Percentiles rank a stretch among this genome's conserved stretches.
Conservation (phyloP, 495 filamentous ascomycete species). For the Rhypophila decipiens region DNA sequence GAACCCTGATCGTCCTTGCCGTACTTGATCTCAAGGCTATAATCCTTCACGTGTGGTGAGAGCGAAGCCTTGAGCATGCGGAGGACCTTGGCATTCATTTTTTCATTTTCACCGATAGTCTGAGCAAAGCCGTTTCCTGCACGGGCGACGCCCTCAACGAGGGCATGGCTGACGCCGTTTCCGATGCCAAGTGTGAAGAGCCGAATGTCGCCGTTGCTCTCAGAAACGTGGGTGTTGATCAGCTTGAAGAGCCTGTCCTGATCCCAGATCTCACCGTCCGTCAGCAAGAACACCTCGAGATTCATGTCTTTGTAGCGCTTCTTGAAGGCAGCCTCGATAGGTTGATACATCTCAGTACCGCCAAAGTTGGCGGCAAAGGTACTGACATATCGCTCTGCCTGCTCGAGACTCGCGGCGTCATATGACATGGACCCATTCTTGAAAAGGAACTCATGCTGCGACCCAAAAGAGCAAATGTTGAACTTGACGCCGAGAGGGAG, state of each 20-base stretch:
- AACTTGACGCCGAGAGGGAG: conserved; percentile 61
- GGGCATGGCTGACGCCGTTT: conserved; percentile 48
- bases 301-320: conserved; percentile 44
- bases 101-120: conserved; percentile 49
- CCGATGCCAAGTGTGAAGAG: conserved; percentile 67
- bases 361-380: conserved; percentile 49
- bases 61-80: conserved; percentile 66
- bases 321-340: conserved; percentile 47
- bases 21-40: conserved; percentile 55
- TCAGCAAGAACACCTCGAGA: conserved; percentile 61
- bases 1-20: conserved; percentile 15
- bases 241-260: conserved; percentile 50
- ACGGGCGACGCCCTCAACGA: conserved; percentile 62
- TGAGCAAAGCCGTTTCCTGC: conserved; percentile 65
- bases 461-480: conserved; percentile 71
- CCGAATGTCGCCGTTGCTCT: conserved; percentile 45
- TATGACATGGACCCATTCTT: conserved; percentile 45
- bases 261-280: conserved; percentile 64
- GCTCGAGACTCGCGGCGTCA: conserved; percentile 39
- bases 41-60: conserved; percentile 54
- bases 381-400: conserved; percentile 45
- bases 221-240: conserved; percentile 42
- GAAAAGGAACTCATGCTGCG: conserved; percentile 50
- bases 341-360: conserved; percentile 60
- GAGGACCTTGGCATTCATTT: conserved; percentile 57